Base-by-base conservation (phyloP, 2,329 filamentous ascomycete species). In the Raffaelea albimanens region DNA sequence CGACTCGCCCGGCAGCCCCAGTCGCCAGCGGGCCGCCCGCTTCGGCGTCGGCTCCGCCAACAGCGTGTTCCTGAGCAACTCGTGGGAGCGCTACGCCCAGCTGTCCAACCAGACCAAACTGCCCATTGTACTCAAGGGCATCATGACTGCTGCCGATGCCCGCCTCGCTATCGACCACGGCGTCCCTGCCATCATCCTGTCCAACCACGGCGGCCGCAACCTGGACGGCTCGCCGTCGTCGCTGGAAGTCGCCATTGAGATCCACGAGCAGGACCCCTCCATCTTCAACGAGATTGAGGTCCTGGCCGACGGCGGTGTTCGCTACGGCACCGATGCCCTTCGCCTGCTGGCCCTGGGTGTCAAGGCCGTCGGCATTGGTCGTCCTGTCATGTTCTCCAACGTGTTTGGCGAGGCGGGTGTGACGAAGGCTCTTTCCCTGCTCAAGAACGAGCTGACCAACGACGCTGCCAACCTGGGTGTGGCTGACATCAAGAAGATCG, bases 201-300 rank as follows among this genome's bases (percentile, higher is more conserved):
- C 65, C 11, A 76, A 76, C 50, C 73, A 76, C 47, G 73, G 73
- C 2, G 72, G 72, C 1, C 60, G 73, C 16, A 72, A 73, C 52
- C 55, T 75, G 45, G 70, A 76, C 51, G 65, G 63, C 7, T 66
- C 68, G 9, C 61, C 67, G 22, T 64, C 68, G 5, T 63, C 66
- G 2, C 58, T 74, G 36, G 60, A 68, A 31, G 65, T 65, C 3
- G 58, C 73, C 8, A 59, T 73, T 1, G 70, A 73, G 55, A 67
- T 72, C 44, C 66, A 68, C 33, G 53, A 56, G 29, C 59, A 66
- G 43, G 66, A 61, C 45, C 70, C 70, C 0, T 60, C 64, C 44
- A 62, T 73, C 19, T 66, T 73, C 42, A 57, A 61, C 2, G 53
- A 61, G 45, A 50, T 72, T 16, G 67, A 74, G 57, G 63, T 75